Percentiles rank a stretch among this genome's conserved stretches.
Conservation (phyloP, 805 yeast genomes). For the Jamesozyma jinghongensis region DNA sequence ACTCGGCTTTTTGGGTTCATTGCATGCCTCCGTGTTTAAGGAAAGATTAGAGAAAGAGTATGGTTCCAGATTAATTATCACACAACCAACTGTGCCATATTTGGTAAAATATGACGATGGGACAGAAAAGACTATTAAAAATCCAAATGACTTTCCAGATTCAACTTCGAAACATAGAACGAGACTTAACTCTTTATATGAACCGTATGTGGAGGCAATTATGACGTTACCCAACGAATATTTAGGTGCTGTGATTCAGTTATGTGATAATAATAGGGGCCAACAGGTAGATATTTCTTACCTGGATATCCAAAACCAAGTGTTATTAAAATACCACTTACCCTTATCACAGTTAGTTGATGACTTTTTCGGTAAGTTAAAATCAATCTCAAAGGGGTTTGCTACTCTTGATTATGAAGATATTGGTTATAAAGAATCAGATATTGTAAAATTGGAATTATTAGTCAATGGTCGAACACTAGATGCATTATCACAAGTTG, state of each 20-base stretch:
- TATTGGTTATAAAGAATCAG: conserved; percentile 72
- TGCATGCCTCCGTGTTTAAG: conserved; percentile 91
- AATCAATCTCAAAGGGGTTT: conserved; percentile 83
- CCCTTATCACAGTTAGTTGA: conserved; percentile 89
- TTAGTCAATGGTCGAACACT: conserved; percentile 82
- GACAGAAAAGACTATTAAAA: conserved; percentile 55
- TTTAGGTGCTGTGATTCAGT: conserved; percentile 73
- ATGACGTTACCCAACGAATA: conserved; percentile 90
- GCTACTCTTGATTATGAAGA: conserved; percentile 95
- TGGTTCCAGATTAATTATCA: conserved; percentile 83
- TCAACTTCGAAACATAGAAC: conserved; percentile 21
- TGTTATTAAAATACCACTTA: conserved; percentile 63
- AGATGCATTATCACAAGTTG: conserved; percentile 85
- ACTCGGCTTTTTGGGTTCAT: conserved; percentile 84
- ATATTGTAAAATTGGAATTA: conserved; percentile 78
- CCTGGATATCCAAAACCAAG: conserved; percentile 64
- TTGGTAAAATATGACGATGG: conserved; percentile 63
- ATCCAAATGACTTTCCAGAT: conserved; percentile 91
- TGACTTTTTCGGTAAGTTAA: conserved; percentile 89
- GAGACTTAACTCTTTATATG: conserved; percentile 44
- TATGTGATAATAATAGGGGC: conserved; percentile 82
- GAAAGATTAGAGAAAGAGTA: conserved; percentile 89
- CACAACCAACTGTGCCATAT: conserved; percentile 95
- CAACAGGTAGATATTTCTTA: conserved; percentile 71
- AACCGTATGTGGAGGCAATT: conserved; percentile 83